phyloP scores from a whole-genome alignment of 176 grass and related monocot genomes.

The Ananas comosus region DNA sequence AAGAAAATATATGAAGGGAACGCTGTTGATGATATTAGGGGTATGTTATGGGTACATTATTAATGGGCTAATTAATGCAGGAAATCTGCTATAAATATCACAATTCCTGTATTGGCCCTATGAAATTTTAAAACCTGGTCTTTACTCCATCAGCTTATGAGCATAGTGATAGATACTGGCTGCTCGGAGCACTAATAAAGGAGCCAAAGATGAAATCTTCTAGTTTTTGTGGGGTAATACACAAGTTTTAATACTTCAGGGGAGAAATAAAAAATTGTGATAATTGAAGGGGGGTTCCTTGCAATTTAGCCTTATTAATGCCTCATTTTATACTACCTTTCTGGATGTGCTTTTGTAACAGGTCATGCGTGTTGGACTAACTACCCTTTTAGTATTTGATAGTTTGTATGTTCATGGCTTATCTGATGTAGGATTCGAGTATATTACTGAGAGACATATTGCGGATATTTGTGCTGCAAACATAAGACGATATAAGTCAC shows the following conservation, averaged over 20 bases:
- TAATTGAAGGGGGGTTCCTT: too few relatives aligned
- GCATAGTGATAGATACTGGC: too few relatives aligned
- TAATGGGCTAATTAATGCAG: background rate
- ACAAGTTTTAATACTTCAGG: too few relatives aligned
- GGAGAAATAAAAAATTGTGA: too few relatives aligned
- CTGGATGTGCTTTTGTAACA: background rate
- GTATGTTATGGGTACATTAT: conserved; percentile 26
- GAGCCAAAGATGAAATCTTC: background rate
- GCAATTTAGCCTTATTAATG: too few relatives aligned
- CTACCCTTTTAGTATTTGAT: conserved; percentile 1
- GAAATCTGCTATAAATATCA: background rate
- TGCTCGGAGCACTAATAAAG: too few relatives aligned
- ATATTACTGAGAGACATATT: conserved; percentile 35
- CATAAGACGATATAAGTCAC: conserved; percentile 45
- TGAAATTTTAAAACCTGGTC: too few relatives aligned
- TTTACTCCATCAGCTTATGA: too few relatives aligned
- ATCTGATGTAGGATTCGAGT: conserved; percentile 32
- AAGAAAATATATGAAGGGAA: conserved; percentile 67
- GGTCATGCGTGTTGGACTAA: conserved; percentile 3
- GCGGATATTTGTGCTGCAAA: conserved; percentile 56
- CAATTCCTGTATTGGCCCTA: background rate
- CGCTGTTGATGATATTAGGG: conserved; percentile 47
- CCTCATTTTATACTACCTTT: background rate
- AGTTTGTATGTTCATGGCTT: conserved; percentile 19
- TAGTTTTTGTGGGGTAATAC: conserved; percentile 4